Conservation (phyloP, 495 filamentous ascomycete species). For the Trichoderma asperelloides region DNA sequence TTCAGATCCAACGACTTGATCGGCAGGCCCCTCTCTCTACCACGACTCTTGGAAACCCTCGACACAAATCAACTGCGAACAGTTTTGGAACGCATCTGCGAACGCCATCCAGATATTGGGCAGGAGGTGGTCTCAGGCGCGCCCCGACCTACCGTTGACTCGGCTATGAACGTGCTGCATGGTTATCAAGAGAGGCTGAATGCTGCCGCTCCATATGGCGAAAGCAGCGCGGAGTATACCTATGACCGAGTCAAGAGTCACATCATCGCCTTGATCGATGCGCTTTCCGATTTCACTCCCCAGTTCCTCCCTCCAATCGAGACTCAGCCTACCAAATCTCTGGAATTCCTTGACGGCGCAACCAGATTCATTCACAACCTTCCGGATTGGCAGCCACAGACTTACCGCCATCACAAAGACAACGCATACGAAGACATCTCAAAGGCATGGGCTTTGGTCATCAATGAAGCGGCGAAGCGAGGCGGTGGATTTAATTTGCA, state of each 20-base stretch:
- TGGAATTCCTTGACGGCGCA: constrained; percentile 79
- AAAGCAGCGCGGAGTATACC: constrained; percentile 78
- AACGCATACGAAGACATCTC: constrained; percentile 94
- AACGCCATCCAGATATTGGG: constrained; percentile 72
- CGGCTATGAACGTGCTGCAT: constrained; percentile 67
- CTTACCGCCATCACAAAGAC: constrained; percentile 84
- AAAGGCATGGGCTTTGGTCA: constrained; percentile 85
- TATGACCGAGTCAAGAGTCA: constrained; percentile 87
- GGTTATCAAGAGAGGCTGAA: constrained; percentile 72
- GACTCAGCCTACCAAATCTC: constrained; percentile 62
- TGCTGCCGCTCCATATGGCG: constrained; percentile 80
- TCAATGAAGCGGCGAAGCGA: constrained; percentile 82
- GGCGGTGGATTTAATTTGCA: constrained; percentile 88
- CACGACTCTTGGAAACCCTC: constrained; percentile 83
- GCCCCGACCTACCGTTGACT: constrained; percentile 72
- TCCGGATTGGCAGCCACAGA: constrained; percentile 75
- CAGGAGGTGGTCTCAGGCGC: constrained; percentile 78
- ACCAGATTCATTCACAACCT: constrained; percentile 84
- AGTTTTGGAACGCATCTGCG: constrained; percentile 78
- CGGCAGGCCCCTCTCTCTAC: constrained; percentile 70
- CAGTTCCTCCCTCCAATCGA: constrained; percentile 93
- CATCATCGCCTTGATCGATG: constrained; percentile 73
- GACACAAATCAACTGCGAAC: constrained; percentile 71
- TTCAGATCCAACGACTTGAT: constrained; percentile 56
- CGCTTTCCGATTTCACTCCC: constrained; percentile 85